Base-by-base conservation (phyloP, 2,329 filamentous ascomycete genomes). In the Fusarium duplospermum region DNA sequence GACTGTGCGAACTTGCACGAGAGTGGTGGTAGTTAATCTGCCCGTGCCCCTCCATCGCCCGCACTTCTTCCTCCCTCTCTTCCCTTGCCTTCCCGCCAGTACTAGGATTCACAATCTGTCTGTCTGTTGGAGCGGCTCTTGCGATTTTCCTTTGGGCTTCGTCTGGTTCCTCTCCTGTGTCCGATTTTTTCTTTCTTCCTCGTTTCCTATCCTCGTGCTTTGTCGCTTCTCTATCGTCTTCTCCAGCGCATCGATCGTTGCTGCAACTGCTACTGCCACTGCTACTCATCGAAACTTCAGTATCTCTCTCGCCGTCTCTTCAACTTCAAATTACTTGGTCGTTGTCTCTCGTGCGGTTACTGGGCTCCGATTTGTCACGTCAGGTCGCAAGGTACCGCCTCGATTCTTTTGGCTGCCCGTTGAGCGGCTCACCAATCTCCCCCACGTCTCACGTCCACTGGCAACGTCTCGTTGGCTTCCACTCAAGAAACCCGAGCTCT, bases 91-190 rank as follows among this genome's bases (percentile, higher is more conserved):
- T 54, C 52, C 47, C 38, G 64, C 65, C 54, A 45, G 50, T 67
- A 38, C 36, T 56, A 69, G 45, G 38, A 60, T 69, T 70, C 61
- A 54, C 40, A 62, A 60, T 74, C 59, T 38, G 60, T 74, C 59
- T 38, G 60, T 64, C 59, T 38, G 60, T 64, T 62, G 64, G 62
- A 62, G 65, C 33, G 56, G 62, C 74, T 61, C 47, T 74, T 66
- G 69, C 45, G 70, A 66, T 57, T 72, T 74, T 72, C 62, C 65
- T 66, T 74, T 54, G 42, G 64, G 58, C 62, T 72, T 64, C 29
- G 71, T 67, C 61, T 66, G 62, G 62, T 64, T 62, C 54, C 45
- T 72, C 54, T 69, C 62, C 52, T 67, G 56, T 65, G 62, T 73
- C 70, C 64, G 38, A 66, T 65, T 72, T 68, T 68, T 40, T 36